Conservation (phyloP, 1,139 yeast species). For the Kodamaea derodonti region DNA sequence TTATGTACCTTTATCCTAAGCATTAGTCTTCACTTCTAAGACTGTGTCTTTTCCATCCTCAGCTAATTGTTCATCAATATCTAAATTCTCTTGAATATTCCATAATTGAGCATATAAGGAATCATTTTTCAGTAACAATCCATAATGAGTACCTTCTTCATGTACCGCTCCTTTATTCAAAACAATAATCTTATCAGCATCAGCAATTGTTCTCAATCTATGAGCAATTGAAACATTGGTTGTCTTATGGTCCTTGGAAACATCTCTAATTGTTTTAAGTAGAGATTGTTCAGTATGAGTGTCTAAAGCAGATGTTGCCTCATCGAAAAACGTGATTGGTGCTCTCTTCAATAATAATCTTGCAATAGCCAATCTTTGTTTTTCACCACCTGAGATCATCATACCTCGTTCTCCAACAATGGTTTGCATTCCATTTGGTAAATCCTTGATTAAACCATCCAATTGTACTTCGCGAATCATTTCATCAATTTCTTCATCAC, state of each 20-base stretch:
- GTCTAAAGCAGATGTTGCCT: constrained; percentile 94
- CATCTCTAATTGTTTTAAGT: constrained; percentile 62
- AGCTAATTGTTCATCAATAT: constrained; percentile 30
- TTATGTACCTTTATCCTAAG: too few relatives aligned
- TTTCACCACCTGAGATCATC: constrained; percentile 99
- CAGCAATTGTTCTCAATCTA: constrained; percentile 88
- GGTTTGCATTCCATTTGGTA: constrained; percentile 83
- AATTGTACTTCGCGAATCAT: constrained; percentile 72
- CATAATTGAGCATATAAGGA: constrained; percentile 78
- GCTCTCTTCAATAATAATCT: constrained; percentile 79
- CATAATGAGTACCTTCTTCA: constrained; percentile 82
- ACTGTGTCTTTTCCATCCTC: too few relatives aligned
- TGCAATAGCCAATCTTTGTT: constrained; percentile 92
- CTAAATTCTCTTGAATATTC: constrained; percentile 86
- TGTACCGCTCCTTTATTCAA: constrained; percentile 72
- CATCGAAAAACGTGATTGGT: constrained; percentile 92
- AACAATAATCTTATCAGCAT: constrained; percentile 89
- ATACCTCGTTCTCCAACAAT: constrained; percentile 97
- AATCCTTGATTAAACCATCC: constrained; percentile 54
- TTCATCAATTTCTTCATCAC: constrained; percentile 63
- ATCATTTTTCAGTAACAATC: constrained; percentile 47
- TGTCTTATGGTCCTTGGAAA: constrained; percentile 52
- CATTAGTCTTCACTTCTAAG: too few relatives aligned
- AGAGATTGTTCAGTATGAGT: constrained; percentile 92
- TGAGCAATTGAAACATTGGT: constrained; percentile 95